Evolutionary conservation across 495 filamentous ascomycete species (phyloP).

Genomic region (Arthonia radiata): DNA sequence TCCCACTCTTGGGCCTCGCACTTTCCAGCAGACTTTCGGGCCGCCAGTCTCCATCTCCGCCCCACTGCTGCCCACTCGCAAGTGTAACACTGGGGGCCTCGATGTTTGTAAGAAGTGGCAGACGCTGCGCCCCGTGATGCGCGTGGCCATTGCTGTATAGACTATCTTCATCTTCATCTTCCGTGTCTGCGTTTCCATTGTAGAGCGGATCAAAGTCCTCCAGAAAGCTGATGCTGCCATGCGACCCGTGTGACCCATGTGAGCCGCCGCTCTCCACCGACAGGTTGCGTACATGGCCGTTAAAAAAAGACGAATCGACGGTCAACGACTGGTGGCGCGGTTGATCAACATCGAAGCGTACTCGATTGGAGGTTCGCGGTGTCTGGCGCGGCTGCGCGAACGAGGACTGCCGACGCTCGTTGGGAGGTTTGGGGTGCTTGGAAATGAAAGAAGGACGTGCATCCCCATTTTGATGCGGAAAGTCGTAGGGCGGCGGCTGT

Average conservation of each 20-base stretch:
- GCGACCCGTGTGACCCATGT: no score
- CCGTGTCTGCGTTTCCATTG: slow-evolving; percentile 7
- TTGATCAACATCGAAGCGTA: slow-evolving; percentile 58
- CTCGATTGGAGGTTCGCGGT: slow-evolving; percentile 60
- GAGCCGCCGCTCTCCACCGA: slow-evolving; percentile 6
- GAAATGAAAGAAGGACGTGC: no score
- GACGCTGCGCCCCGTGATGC: no score
- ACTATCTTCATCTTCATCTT: slow-evolving; percentile 5
- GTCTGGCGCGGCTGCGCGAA: slow-evolving; percentile 19
- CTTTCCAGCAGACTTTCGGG: slow-evolving; percentile 33
- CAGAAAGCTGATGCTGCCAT: slow-evolving; percentile 21
- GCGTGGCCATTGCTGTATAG: slow-evolving; percentile 13
- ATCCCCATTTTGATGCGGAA: no score
- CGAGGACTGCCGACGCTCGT: slow-evolving; percentile 11
- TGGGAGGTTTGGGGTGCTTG: neutral
- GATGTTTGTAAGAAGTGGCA: slow-evolving; percentile 62
- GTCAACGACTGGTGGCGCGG: slow-evolving; percentile 16
- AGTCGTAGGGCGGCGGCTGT: no score
- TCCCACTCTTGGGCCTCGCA: slow-evolving; percentile 37
- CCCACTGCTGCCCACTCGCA: slow-evolving; percentile 21
- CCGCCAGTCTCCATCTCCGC: slow-evolving; percentile 27
- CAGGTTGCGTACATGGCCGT: slow-evolving; percentile 14
- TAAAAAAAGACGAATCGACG: slow-evolving; percentile 14
- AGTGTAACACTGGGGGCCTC: slow-evolving; percentile 71
- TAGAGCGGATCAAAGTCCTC: slow-evolving; percentile 28